Evolutionary conservation across 2,329 filamentous ascomycete species (phyloP).

Genomic region (Eutypa lata): DNA sequence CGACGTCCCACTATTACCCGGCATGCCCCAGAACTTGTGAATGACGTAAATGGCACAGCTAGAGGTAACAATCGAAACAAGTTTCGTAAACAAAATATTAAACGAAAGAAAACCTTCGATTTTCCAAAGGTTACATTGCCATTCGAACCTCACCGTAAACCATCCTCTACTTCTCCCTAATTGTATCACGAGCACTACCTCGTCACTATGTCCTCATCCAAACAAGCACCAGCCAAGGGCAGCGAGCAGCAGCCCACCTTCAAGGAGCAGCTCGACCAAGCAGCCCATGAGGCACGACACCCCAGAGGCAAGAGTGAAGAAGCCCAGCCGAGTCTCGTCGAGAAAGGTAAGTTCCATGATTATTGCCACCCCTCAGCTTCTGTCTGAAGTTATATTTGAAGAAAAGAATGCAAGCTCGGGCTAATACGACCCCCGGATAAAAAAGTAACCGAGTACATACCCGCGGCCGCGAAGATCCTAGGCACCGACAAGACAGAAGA

Average conservation of each 20-base stretch:
- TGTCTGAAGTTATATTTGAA: slow-evolving; percentile 13
- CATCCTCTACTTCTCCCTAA: no score
- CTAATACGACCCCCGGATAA: not conserved
- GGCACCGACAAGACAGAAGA: slow-evolving; percentile 26
- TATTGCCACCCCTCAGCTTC: not conserved
- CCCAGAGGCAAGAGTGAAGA: slow-evolving; percentile 19
- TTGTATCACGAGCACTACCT: not conserved
- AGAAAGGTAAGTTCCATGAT: slow-evolving; percentile 43
- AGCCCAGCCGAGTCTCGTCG: slow-evolving; percentile 33
- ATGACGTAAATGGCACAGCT: not conserved
- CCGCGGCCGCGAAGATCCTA: slow-evolving; percentile 39
- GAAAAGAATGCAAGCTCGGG: no score
- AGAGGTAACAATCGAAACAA: not conserved
- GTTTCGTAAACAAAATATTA: not conserved
- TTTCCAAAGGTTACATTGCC: no score
- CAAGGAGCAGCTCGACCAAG: slow-evolving; percentile 44
- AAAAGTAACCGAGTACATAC: slow-evolving; percentile 43
- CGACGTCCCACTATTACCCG: not conserved
- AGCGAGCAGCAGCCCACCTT: slow-evolving; percentile 27
- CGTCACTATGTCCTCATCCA: slow-evolving; percentile 4
- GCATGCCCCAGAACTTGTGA: not conserved
- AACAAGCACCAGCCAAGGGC: slow-evolving; percentile 4
- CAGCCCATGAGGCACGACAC: slow-evolving; percentile 32
- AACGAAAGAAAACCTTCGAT: not conserved
- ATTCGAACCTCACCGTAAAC: no score